Conservation (phyloP, 2,329 filamentous ascomycete genomes). For the Colletotrichum somersetense region DNA sequence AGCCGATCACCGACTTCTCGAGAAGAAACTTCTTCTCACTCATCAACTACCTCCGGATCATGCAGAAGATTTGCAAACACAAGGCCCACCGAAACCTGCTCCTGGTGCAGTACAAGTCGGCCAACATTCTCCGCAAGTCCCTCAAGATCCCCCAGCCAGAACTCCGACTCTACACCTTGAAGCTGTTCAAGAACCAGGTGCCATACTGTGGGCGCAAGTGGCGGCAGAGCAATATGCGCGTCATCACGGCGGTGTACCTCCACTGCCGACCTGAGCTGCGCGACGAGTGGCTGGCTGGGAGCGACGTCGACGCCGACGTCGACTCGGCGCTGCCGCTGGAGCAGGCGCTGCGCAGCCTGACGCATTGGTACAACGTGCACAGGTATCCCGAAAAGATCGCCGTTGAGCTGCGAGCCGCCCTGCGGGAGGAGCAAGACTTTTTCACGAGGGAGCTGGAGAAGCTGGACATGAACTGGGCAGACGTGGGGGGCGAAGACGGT, state of each 20-base stretch:
- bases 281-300: slow-evolving; percentile 94
- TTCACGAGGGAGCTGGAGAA: slow-evolving; percentile 83
- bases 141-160: slow-evolving; percentile 91
- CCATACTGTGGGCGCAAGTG: slow-evolving; percentile 98
- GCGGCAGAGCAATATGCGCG: slow-evolving; percentile 98
- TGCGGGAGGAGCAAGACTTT: slow-evolving; percentile 83
- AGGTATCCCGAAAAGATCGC: slow-evolving; percentile 85
- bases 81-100: slow-evolving; percentile 96
- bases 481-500: slow-evolving; percentile 52
- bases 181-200: slow-evolving; percentile 98
- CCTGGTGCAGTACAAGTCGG: slow-evolving; percentile 95
- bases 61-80: slow-evolving; percentile 97
- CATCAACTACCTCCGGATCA: slow-evolving; percentile 94
- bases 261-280: slow-evolving; percentile 92
- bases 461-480: slow-evolving; percentile 68
- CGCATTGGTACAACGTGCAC: slow-evolving; percentile 93
- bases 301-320: slow-evolving; percentile 92
- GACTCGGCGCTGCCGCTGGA: slow-evolving; percentile 93
- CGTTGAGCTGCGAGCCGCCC: slow-evolving; percentile 65
- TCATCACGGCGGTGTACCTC: slow-evolving; percentile 96
- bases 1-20: slow-evolving; percentile 90
- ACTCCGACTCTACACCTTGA: slow-evolving; percentile 92
- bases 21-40: slow-evolving; percentile 95
- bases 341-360: slow-evolving; percentile 88
- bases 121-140: slow-evolving; percentile 89